These are phyloP conservation scores for Pseudogymnoascus sp. DNA, from an alignment of 2,329 filamentous ascomycete species.

Conservation along the genomic window DNA sequence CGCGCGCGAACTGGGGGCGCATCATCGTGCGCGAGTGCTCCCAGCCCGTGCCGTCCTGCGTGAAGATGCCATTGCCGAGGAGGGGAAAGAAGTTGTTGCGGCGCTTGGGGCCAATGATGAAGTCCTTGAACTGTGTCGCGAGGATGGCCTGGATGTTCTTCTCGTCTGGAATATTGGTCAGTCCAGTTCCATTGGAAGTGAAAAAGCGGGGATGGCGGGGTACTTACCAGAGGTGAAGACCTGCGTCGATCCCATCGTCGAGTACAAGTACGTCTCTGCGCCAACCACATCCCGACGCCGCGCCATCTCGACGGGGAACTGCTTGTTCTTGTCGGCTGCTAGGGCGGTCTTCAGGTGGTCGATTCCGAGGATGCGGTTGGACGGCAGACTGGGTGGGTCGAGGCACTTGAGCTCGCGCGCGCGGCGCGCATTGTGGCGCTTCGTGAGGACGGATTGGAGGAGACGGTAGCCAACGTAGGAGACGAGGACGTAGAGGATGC, in stretches of 20 bases:
- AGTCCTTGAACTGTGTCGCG: slow-evolving; percentile 44
- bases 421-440: slow-evolving; percentile 16
- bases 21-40: slow-evolving; percentile 36
- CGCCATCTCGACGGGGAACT: slow-evolving; percentile 24
- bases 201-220: slow-evolving; percentile 37
- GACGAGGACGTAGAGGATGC: slow-evolving; percentile 8
- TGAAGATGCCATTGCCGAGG: slow-evolving; percentile 26
- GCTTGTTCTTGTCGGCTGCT: slow-evolving; percentile 16
- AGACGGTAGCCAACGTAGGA: slow-evolving; percentile 17
- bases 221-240: slow-evolving; percentile 15
- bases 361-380: slow-evolving; percentile 21
- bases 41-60: slow-evolving; percentile 25
- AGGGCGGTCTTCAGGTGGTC: slow-evolving; percentile 21
- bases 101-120: slow-evolving; percentile 43
- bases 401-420: slow-evolving; percentile 22
- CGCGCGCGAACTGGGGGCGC: slow-evolving; percentile 45
- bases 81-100: slow-evolving; percentile 40
- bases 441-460: slow-evolving; percentile 12
- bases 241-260: slow-evolving; percentile 15
- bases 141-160: slow-evolving; percentile 49
- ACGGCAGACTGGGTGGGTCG: slow-evolving; percentile 18
- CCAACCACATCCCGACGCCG: slow-evolving; percentile 28
- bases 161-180: slow-evolving; percentile 15
- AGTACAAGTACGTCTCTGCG: slow-evolving; percentile 21
- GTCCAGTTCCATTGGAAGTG: slow-evolving; percentile 36